Base-by-base conservation (phyloP, 2,329 filamentous ascomycete genomes). In the Cyclaneusma minus region DNA sequence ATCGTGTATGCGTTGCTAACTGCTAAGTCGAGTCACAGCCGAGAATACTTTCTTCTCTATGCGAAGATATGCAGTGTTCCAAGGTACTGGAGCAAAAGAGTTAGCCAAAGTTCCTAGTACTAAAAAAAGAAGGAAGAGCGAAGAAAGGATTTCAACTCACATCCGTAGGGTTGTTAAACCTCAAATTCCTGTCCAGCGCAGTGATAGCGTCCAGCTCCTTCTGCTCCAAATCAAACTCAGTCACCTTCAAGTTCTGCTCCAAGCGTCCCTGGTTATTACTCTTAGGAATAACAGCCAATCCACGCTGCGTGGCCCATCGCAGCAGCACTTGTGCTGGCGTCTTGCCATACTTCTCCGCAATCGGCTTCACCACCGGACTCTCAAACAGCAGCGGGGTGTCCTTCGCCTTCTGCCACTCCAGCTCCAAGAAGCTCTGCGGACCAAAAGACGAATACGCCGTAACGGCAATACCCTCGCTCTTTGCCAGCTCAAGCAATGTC, bases 391-490 rank as follows among this genome's bases (percentile, higher is more conserved):
- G 66, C 9, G 69, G 62, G 8, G 72, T 64, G 37, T 67, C 62
- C 38, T 66, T 56, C 15, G 78, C 77, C 36, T 70, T 60, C 51
- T 76, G 55, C 64, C 79, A 72, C 47, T 77, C 58, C 46, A 89
- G 67, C 58, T 87, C 80, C 29, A 79, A 51, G 63, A 89, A 91
- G 32, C 67, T 71, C 45, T 78, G 64, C 14, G 81, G 79, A 20
- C 82, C 82, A 45, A 89, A 87, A 25, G 76, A 81, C 13, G 76
- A 84, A 63, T 89, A 91, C 26, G 79, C 82, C 3, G 81, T 89
- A 30, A 91, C 64, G 39, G 63, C 61, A 41, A 91, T 75, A 33
- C 70, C 68, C 55, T 83, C 64, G 28, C 58, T 55, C 58, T 77
- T 62, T 42, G 74, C 76, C 27, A 82, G 68, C 42, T 68, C 58